Base-by-base conservation (phyloP, 176 grass and related monocot genomes). In the Elaeis guineensis region DNA sequence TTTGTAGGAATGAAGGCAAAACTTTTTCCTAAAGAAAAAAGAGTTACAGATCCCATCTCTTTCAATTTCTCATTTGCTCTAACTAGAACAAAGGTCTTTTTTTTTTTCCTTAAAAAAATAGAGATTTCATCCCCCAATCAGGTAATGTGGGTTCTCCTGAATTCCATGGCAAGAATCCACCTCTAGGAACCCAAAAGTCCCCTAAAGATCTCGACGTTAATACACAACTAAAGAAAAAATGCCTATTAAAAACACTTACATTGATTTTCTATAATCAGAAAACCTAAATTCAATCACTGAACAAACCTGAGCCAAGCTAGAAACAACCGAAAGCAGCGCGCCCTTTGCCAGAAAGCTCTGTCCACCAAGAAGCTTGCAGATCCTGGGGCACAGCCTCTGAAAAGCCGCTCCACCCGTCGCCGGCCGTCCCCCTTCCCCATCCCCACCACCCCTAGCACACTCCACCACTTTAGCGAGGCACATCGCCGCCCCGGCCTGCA, bases 321-420 rank as follows among this genome's bases (percentile, higher is more conserved):
- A 81, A 23, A 98, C 52, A 54, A 98, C 74, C 4, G 68, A 69
- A 52, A 98, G 87, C 80, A 98, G 65, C 50, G 81, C 49, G 1
- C 88, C 94, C 61, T 93, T 98, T 9, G 94, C 88, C 23, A 92
- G 81, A 59, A 98, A 83, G 19, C 82, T 82, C 67, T 92, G 94
- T 15, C 74, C 78, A 25, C 76, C 66, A 16, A 98, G 84, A 63
- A 92, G 62, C 62, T 98, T 98, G 60, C 82, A 98, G 52, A 93
- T 72, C 63, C 84, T 79, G 9, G 79, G 85, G 57, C 94, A 79
- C 64, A 92, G 71, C 69, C 84, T 89, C 15, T 82, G 78, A 59
- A 98, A 98, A 70, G 92, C 55, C 4, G 49, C 24, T 39, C 35
- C 35, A 39, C 9, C 66, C 67, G 1, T 53, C 53, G 15, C 22